phyloP scores from a whole-genome alignment of 2,329 filamentous ascomycete genomes.

The Shiraia sp. region DNA sequence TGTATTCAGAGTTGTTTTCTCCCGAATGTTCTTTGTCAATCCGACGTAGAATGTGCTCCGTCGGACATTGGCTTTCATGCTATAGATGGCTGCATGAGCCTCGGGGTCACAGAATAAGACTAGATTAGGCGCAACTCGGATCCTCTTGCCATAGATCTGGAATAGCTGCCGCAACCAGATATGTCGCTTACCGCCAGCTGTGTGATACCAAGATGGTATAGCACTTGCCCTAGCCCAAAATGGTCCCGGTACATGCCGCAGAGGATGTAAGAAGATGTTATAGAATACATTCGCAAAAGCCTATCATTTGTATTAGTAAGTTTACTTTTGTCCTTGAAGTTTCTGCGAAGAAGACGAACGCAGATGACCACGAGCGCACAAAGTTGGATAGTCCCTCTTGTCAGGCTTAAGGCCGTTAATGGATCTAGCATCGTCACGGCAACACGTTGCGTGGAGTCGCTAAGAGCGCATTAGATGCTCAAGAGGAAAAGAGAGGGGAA shows the following conservation, averaged over 20 bases:
- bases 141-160: constrained; percentile 5
- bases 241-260: constrained; percentile 6
- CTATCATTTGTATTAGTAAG: no score
- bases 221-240: constrained; percentile 3
- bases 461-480: no score
- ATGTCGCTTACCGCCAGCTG: constrained; percentile 10
- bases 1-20: constrained; percentile 3
- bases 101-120: constrained; percentile 7
- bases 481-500: no score
- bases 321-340: no score
- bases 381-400: no score
- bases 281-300: no score
- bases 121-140: constrained; percentile 7
- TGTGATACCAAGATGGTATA: constrained; percentile 8
- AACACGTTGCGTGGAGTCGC: no score
- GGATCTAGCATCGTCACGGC: no score
- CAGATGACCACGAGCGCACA: no score
- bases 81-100: constrained; percentile 6
- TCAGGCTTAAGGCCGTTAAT: no score
- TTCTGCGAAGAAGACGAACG: no score
- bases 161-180: constrained; percentile 14
- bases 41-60: constrained; percentile 8
- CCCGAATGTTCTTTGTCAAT: constrained; percentile 3
- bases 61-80: constrained; percentile 11
- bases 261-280: constrained; percentile 10